Conservation (phyloP, 1,284 basidiomycete genomes). For the Moniliophthora roreri region DNA sequence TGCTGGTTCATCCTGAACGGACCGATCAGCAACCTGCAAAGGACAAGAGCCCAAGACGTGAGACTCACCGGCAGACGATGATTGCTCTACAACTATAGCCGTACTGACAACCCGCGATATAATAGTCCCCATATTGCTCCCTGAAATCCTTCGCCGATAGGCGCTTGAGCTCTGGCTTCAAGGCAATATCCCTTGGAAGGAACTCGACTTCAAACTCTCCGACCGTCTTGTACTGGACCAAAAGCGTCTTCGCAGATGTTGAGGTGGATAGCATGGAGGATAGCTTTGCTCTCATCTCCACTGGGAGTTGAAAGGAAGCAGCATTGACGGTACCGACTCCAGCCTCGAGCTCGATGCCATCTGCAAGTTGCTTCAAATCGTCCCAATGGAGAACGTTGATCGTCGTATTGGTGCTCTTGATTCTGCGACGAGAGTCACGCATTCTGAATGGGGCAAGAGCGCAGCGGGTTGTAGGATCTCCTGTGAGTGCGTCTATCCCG, state of each 20-base stretch:
- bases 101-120: conserved; percentile 17
- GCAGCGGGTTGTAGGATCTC: conserved; percentile 17
- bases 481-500: conserved; percentile 21
- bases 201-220: conserved; percentile 15
- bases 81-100: conserved; percentile 20
- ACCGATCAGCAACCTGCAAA: not conserved
- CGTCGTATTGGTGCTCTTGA: conserved; percentile 7
- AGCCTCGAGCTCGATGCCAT: conserved; percentile 17
- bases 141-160: conserved; percentile 16
- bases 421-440: conserved; percentile 2
- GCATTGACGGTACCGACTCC: conserved; percentile 16
- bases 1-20: conserved; percentile 17
- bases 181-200: conserved; percentile 10
- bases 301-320: conserved; percentile 6
- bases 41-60: not conserved
- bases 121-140: conserved; percentile 21
- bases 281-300: conserved; percentile 16
- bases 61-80: conserved; percentile 19
- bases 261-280: conserved; percentile 16
- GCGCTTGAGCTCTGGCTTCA: conserved; percentile 15
- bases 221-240: conserved; percentile 18
- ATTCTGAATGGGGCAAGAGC: conserved; percentile 14
- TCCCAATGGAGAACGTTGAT: conserved; percentile 17
- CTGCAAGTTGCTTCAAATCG: conserved; percentile 12
- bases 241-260: conserved; percentile 14